These are phyloP conservation scores for Micromonas pusilla DNA, from an alignment of 139 green algal species.

Conservation along the genomic window DNA sequence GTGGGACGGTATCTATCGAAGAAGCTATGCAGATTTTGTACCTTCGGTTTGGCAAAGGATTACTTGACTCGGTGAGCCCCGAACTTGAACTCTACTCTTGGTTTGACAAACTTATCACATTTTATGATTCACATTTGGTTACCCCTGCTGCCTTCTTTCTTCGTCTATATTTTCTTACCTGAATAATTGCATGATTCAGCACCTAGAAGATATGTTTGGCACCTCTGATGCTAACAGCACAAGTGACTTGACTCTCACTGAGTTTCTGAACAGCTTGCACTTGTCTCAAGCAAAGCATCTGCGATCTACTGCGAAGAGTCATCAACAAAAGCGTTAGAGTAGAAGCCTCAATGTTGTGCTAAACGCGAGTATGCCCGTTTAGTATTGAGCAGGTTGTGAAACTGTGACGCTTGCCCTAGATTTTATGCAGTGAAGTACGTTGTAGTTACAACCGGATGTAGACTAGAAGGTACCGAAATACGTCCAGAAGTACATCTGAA, in stretches of 20 bases:
- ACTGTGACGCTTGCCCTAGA: too few species aligned
- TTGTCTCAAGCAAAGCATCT: conserved; percentile 63
- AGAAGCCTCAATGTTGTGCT: too few species aligned
- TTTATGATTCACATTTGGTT: too few species aligned
- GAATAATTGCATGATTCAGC: conserved; percentile 22
- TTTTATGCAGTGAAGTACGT: too few species aligned
- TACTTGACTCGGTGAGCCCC: conserved; percentile 32
- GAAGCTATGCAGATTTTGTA: conserved; percentile 88
- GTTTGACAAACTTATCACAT: neutral
- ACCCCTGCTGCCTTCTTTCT: too few species aligned
- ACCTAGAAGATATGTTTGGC: conserved; percentile 87
- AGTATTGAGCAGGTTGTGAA: too few species aligned
- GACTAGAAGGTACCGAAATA: too few species aligned
- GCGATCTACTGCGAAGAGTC: too few species aligned
- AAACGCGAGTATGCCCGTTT: too few species aligned
- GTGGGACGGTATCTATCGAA: conserved; percentile 60
- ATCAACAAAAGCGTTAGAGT: too few species aligned
- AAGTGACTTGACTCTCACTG: conserved; percentile 75
- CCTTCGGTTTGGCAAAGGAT: conserved; percentile 65
- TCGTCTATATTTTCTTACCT: neutral
- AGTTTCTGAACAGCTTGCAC: conserved; percentile 79
- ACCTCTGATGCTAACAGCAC: conserved; percentile 78
- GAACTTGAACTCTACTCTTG: neutral
- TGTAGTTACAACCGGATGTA: too few species aligned
- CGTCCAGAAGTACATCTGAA: too few species aligned